These are phyloP conservation scores for Pleurotus salmoneostramineus DNA, from an alignment of 768 basidiomycete genomes.

Conservation along the genomic window DNA sequence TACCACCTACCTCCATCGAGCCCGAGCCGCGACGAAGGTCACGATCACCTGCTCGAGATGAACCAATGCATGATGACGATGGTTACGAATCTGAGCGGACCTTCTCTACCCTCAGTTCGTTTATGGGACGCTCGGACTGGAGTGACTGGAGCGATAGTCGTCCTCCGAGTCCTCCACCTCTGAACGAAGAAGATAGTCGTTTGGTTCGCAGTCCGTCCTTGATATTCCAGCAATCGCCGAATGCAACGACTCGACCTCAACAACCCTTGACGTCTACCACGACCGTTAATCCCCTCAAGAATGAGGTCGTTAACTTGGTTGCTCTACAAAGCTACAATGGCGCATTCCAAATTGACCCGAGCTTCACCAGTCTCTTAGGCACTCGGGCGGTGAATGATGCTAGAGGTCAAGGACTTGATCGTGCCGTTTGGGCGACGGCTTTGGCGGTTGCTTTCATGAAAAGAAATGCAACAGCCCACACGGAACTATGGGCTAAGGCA, in stretches of 20 bases:
- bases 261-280: constrained; percentile 8
- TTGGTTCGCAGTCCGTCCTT: constrained; percentile 11
- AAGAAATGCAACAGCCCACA: constrained; percentile 15
- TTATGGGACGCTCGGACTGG: constrained; percentile 33
- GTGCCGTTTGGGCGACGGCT: constrained; percentile 43
- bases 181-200: constrained; percentile 19
- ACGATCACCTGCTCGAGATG: not conserved
- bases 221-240: constrained; percentile 6
- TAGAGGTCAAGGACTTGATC: constrained; percentile 24
- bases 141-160: constrained; percentile 28
- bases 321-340: constrained; percentile 41
- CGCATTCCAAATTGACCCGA: constrained; percentile 33
- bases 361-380: constrained; percentile 33
- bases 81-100: constrained; percentile 26
- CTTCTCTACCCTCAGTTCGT: constrained; percentile 47
- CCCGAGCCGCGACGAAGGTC: not conserved
- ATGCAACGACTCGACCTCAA: not conserved
- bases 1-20: constrained; percentile 20
- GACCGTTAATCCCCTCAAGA: constrained; percentile 14
- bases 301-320: constrained; percentile 31
- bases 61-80: constrained; percentile 13
- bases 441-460: constrained; percentile 43
- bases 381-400: constrained; percentile 24
- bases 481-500: not conserved
- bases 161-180: constrained; percentile 18